Percentiles rank a stretch among this genome's conserved stretches.
These are phyloP conservation scores for Parascedosporium putredinis DNA, from an alignment of 2,329 filamentous ascomycete genomes.

Conservation along the genomic window DNA sequence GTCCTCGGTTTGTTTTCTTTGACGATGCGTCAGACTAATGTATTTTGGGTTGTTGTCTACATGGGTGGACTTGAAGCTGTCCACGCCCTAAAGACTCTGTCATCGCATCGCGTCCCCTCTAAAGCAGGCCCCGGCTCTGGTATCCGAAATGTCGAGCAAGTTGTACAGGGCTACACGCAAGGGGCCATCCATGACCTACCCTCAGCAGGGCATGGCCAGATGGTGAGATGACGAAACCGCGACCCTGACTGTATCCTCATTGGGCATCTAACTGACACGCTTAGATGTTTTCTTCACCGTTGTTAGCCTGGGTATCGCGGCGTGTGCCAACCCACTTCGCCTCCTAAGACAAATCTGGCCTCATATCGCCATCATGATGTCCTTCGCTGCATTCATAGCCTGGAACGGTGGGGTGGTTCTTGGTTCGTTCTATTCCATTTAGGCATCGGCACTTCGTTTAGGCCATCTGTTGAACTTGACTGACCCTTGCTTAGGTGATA, in stretches of 20 bases:
- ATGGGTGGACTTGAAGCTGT: conserved; percentile 53
- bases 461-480: no score
- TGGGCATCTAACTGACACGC: conserved; percentile 13
- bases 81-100: conserved; percentile 36
- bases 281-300: conserved; percentile 45
- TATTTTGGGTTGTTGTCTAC: conserved; percentile 85
- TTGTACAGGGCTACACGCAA: conserved; percentile 29
- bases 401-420: conserved; percentile 92
- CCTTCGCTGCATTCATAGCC: conserved; percentile 65
- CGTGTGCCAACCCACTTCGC: conserved; percentile 34
- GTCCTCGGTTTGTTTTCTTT: conserved; percentile 55
- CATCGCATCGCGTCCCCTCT: no score
- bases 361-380: conserved; percentile 49
- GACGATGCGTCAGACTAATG: conserved; percentile 83
- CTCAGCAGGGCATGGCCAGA: conserved; percentile 36
- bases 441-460: no score
- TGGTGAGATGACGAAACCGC: conserved; percentile 27
- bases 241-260: not conserved
- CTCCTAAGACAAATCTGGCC: conserved; percentile 43
- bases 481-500: conserved; percentile 46
- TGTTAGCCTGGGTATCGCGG: conserved; percentile 54
- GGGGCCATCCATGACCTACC: conserved; percentile 47
- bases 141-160: not conserved
- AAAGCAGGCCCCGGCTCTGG: no score
- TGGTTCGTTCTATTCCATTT: no score